A percentile compares a stretch with the other conserved stretches of the same genome.
Evolutionary conservation across 1,284 basidiomycete genomes (phyloP).

Genomic region (Butyriboletus appendiculatus): DNA sequence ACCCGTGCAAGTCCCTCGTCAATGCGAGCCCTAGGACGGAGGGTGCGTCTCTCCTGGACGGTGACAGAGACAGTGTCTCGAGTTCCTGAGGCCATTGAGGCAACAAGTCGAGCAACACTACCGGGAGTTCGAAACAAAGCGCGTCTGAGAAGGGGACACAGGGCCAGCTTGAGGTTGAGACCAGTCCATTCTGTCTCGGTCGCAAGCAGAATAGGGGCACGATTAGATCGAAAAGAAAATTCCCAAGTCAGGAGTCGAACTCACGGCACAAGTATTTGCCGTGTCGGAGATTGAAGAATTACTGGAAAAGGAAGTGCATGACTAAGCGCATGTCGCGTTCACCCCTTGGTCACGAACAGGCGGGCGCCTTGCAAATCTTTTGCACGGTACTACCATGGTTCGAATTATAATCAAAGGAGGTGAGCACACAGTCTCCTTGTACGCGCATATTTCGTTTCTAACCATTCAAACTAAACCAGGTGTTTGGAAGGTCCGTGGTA

Average conservation of each 20-base stretch:
- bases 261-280: not conserved
- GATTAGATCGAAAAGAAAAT: not conserved
- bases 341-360: not conserved
- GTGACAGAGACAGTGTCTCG: conserved; percentile 8
- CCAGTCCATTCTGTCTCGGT: not conserved
- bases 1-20: not conserved
- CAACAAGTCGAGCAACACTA: not conserved
- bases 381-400: conserved; percentile 53
- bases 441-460: not conserved
- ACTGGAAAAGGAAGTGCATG: conserved; percentile 3
- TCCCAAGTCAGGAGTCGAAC: conserved; percentile 4
- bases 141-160: not conserved
- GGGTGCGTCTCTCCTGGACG: conserved; percentile 9
- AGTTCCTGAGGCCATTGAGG: conserved; percentile 4
- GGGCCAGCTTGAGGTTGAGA: not conserved
- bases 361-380: not conserved
- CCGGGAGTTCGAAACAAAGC: not conserved
- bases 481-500: conserved; percentile 65
- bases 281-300: conserved; percentile 25
- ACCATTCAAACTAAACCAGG: conserved; percentile 38
- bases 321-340: conserved; percentile 5
- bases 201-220: conserved; percentile 14
- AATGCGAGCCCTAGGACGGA: not conserved
- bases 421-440: conserved; percentile 34
- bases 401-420: conserved; percentile 95